phyloP scores from a whole-genome alignment of 129 eudicot species.

The Ambrosia artemisiifolia region DNA sequence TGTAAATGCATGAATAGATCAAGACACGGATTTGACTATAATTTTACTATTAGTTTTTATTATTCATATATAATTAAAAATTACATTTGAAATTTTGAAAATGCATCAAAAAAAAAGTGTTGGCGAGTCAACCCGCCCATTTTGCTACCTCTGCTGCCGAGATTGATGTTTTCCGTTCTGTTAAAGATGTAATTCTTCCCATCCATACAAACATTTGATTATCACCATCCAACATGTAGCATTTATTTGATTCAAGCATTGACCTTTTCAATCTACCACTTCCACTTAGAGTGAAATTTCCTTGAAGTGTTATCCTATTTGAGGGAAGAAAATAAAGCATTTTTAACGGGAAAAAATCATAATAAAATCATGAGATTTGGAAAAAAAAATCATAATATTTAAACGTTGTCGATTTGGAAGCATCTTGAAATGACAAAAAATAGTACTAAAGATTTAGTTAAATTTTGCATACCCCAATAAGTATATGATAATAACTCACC shows the following conservation, averaged over 20 bases:
- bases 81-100: not conserved
- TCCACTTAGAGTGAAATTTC: conserved; percentile 42
- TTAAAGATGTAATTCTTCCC: conserved; percentile 60
- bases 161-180: conserved; percentile 56
- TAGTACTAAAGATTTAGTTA: not conserved
- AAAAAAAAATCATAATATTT: not conserved
- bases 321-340: not conserved
- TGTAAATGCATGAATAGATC: conserved; percentile 16
- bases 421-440: conserved; percentile 6
- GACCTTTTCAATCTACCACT: conserved; percentile 41
- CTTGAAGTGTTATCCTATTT: conserved; percentile 50
- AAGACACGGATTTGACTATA: not conserved
- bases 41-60: not conserved
- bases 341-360: not conserved
- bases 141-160: conserved; percentile 39
- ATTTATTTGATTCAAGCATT: conserved; percentile 51
- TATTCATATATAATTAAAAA: not conserved
- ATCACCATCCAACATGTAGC: conserved; percentile 64
- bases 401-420: not conserved
- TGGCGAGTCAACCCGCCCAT: not conserved
- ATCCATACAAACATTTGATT: conserved; percentile 58
- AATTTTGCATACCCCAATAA: not conserved
- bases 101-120: not conserved
- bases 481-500: conserved; percentile 39
- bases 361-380: conserved; percentile 6